Conservation (phyloP, 108 stramenopile species). For the Discostella stelligeroides region DNA sequence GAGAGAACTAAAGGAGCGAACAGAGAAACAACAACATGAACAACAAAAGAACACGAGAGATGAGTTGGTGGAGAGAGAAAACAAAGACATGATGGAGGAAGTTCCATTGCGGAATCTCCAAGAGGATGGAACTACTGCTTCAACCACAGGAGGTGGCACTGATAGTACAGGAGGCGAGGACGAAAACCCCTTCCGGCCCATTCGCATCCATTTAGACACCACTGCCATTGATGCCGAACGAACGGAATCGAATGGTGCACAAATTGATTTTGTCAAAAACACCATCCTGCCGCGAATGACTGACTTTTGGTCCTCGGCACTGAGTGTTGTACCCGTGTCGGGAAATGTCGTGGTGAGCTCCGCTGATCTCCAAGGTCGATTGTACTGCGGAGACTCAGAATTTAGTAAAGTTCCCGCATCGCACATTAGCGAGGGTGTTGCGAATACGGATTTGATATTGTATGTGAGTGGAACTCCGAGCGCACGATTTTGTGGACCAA, state of each 20-base stretch:
- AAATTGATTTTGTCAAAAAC: conserved; percentile 77
- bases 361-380: conserved; percentile 62
- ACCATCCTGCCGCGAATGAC: conserved; percentile 66
- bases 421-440: conserved; percentile 68
- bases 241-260: conserved; percentile 46
- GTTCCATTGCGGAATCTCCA: conserved; percentile 21
- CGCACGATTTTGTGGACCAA: conserved; percentile 71
- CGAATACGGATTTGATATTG: conserved; percentile 68
- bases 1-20: conserved; percentile 5
- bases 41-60: no score
- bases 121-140: background rate
- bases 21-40: no score
- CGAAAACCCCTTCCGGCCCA: conserved; percentile 58
- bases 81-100: background rate
- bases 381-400: conserved; percentile 82
- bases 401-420: conserved; percentile 71
- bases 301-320: conserved; percentile 73
- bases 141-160: background rate
- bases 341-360: conserved; percentile 65
- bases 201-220: conserved; percentile 78
- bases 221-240: conserved; percentile 60
- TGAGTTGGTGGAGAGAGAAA: no score
- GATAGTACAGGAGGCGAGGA: conserved; percentile 3
- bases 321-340: conserved; percentile 75
- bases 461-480: conserved; percentile 77